Evolutionary conservation across 1,284 basidiomycete species (phyloP).

Genomic region (Naganishia albida): DNA sequence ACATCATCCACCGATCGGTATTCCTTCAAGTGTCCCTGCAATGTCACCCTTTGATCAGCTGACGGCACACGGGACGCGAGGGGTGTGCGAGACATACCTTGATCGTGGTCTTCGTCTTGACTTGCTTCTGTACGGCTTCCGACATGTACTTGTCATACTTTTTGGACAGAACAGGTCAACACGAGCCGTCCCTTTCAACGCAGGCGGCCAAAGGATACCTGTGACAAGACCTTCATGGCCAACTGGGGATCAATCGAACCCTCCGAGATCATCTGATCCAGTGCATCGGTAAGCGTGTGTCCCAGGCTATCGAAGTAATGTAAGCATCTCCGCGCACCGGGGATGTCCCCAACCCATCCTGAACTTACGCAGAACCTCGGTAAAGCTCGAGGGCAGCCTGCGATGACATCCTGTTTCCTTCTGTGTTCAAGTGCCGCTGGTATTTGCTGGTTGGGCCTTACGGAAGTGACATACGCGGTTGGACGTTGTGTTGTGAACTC

Average conservation of each 20-base stretch:
- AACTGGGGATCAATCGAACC: constrained; percentile 96
- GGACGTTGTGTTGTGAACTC: too few relatives aligned
- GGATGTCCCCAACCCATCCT: too few relatives aligned
- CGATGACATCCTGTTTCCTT: constrained; percentile 20
- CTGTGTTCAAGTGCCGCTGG: neutral
- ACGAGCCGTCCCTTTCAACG: neutral
- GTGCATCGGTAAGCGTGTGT: constrained; percentile 95
- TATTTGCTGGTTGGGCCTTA: neutral
- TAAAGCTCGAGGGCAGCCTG: constrained; percentile 24
- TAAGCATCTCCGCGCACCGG: neutral
- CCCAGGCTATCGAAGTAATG: constrained; percentile 74
- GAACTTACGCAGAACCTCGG: constrained; percentile 27
- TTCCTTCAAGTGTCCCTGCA: constrained; percentile 80
- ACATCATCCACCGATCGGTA: constrained; percentile 96
- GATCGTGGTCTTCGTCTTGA: constrained; percentile 86
- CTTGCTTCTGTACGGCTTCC: constrained; percentile 83
- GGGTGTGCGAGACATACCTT: constrained; percentile 63
- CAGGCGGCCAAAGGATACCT: constrained; percentile 61
- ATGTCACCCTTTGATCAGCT: neutral
- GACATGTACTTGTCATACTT: constrained; percentile 95
- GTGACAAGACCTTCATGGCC: constrained; percentile 93
- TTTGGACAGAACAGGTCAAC: neutral
- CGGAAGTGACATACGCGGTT: neutral
- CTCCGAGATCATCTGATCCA: constrained; percentile 96
- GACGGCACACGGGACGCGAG: neutral